These are phyloP conservation scores for Xerocomellus amylosporus DNA, from an alignment of 768 basidiomycete genomes.

Conservation along the genomic window DNA sequence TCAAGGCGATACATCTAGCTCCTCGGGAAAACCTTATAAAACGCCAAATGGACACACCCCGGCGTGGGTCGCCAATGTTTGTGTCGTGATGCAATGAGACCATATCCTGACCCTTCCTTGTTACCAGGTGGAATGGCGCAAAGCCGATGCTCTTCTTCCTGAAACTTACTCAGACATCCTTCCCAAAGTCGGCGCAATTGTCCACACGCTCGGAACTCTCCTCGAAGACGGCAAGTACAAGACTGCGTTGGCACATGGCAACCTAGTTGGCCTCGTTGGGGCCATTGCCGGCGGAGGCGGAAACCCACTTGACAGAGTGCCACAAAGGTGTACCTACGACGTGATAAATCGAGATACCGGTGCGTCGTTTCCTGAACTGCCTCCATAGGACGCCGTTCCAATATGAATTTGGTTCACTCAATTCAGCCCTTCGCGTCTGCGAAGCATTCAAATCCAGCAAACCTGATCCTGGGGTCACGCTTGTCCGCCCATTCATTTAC, in stretches of 20 bases:
- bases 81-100: slow-evolving; percentile 12
- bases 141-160: slow-evolving; percentile 78
- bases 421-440: slow-evolving; percentile 68
- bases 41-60: slow-evolving; percentile 91
- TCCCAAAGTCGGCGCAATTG: slow-evolving; percentile 67
- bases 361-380: slow-evolving; percentile 38
- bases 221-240: slow-evolving; percentile 85
- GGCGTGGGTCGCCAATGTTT: slow-evolving; percentile 77
- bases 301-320: slow-evolving; percentile 60
- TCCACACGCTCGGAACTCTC: slow-evolving; percentile 92
- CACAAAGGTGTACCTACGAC: slow-evolving; percentile 60
- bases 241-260: slow-evolving; percentile 55
- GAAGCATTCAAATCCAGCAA: slow-evolving; percentile 63
- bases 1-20: slow-evolving; percentile 44
- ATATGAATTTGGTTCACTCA: slow-evolving; percentile 12
- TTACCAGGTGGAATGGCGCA: slow-evolving; percentile 80
- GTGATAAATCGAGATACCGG: slow-evolving; percentile 87
- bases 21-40: slow-evolving; percentile 79
- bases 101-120: slow-evolving; percentile 6
- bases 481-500: slow-evolving; percentile 76
- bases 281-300: slow-evolving; percentile 43
- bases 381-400: neutral
- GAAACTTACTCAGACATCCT: slow-evolving; percentile 69
- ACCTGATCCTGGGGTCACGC: slow-evolving; percentile 29
- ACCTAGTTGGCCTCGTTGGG: slow-evolving; percentile 50